Evolutionary conservation across 2,329 filamentous ascomycete genomes (phyloP).

Genomic region (Tolypocladium inflatum): DNA sequence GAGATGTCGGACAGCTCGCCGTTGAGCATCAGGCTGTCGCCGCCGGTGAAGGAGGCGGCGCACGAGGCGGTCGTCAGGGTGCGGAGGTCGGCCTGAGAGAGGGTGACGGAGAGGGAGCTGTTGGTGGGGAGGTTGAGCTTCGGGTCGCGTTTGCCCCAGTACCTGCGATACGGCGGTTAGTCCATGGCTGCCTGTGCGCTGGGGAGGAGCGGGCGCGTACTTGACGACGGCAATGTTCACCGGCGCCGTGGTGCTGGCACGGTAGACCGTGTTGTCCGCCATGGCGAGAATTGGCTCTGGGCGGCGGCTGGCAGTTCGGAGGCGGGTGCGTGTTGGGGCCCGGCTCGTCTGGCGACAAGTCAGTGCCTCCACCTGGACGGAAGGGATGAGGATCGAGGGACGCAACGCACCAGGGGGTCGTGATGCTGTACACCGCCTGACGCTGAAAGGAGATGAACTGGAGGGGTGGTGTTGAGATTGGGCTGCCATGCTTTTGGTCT

Average conservation of each 20-base stretch:
- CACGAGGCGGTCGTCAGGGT: conserved; percentile 94
- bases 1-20: conserved; percentile 73
- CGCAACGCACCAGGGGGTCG: not conserved
- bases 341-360: not conserved
- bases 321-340: not conserved
- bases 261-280: conserved; percentile 57
- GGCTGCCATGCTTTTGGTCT: not conserved
- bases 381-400: not conserved
- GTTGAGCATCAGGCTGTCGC: conserved; percentile 75
- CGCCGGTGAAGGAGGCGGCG: conserved; percentile 57
- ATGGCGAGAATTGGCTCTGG: conserved; percentile 17
- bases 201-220: conserved; percentile 31
- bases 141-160: conserved; percentile 96
- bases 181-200: not conserved
- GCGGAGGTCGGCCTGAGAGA: conserved; percentile 86
- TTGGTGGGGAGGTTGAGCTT: conserved; percentile 96
- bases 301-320: not conserved
- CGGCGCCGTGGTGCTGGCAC: conserved; percentile 89
- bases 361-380: not conserved
- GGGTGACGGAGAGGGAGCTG: conserved; percentile 92
- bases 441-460: not conserved
- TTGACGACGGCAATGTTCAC: conserved; percentile 99
- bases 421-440: not conserved
- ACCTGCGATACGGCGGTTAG: conserved; percentile 19
- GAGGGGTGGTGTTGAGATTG: not conserved